These are phyloP conservation scores for Ramularia collo-cygni DNA, from an alignment of 2,329 filamentous ascomycete genomes.

Conservation along the genomic window DNA sequence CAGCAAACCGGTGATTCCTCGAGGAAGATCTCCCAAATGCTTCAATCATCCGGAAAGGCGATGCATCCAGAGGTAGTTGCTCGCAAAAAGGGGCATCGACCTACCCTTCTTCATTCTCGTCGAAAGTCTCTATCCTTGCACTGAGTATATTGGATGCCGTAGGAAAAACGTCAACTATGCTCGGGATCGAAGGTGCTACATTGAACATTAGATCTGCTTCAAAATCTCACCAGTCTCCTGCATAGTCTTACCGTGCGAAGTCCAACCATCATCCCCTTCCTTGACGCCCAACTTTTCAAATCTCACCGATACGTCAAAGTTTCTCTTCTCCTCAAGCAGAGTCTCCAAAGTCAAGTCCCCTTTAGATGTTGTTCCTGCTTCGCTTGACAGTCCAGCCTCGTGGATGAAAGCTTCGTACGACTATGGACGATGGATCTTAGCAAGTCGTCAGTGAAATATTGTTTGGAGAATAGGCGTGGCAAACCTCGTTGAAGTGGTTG, in stretches of 20 bases:
- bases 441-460: conserved; percentile 9
- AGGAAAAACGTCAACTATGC: conserved; percentile 37
- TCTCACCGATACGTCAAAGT: conserved; percentile 48
- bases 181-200: conserved; percentile 25
- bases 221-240: too few relatives aligned
- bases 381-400: conserved; percentile 48
- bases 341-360: conserved; percentile 51
- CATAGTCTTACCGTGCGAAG: conserved; percentile 36
- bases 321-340: conserved; percentile 54
- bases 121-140: conserved; percentile 28
- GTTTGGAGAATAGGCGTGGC: not conserved
- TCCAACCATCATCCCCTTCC: conserved; percentile 41
- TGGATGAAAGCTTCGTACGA: conserved; percentile 52
- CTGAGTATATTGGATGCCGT: conserved; percentile 48
- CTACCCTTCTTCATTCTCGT: conserved; percentile 1
- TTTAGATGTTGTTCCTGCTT: conserved; percentile 40
- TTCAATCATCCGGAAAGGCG: too few relatives aligned
- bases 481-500: conserved; percentile 32
- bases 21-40: too few relatives aligned
- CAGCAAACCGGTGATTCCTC: not conserved
- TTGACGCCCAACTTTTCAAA: conserved; percentile 50
- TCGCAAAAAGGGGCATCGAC: not conserved
- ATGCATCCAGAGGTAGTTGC: too few relatives aligned
- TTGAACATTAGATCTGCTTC: not conserved
- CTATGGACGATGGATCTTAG: conserved; percentile 27